A percentile compares a stretch with the other conserved stretches of the same genome.
These are phyloP conservation scores for Cystobasidium slooffiae DNA, from an alignment of 1,284 basidiomycete genomes.

Conservation along the genomic window DNA sequence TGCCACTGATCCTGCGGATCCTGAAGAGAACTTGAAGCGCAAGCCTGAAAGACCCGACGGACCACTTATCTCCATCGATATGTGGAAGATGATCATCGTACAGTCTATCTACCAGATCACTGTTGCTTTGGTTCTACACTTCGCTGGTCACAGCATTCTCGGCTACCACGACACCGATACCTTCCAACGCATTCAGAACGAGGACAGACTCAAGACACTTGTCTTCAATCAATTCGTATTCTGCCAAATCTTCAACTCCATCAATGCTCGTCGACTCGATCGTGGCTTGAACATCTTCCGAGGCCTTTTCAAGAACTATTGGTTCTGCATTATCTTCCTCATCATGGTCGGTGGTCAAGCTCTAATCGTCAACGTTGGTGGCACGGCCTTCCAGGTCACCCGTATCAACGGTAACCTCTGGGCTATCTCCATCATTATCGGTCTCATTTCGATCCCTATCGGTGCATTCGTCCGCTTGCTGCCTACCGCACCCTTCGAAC, in stretches of 20 bases:
- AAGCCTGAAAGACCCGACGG: conserved; percentile 87
- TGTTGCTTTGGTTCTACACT: conserved; percentile 87
- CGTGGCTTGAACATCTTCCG: conserved; percentile 86
- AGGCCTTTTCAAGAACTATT: conserved; percentile 77
- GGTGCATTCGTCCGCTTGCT: conserved; percentile 80
- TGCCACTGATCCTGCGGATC: conserved; percentile 91
- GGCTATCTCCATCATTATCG: conserved; percentile 88
- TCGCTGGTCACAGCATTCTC: conserved; percentile 75
- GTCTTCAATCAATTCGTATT: conserved; percentile 98
- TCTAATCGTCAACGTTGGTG: conserved; percentile 88
- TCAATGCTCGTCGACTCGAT: conserved; percentile 88
- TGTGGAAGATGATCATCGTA: conserved; percentile 75
- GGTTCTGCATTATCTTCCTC: conserved; percentile 83
- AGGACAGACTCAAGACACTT: conserved; percentile 73
- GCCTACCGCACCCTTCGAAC: conserved; percentile 80
- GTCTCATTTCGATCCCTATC: conserved; percentile 82
- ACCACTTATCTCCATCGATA: conserved; percentile 82
- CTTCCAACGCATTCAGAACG: conserved; percentile 59
- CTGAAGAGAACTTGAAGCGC: conserved; percentile 73
- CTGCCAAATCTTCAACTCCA: conserved; percentile 89
- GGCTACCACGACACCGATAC: conserved; percentile 61
- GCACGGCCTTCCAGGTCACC: conserved; percentile 88
- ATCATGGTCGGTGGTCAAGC: conserved; percentile 87
- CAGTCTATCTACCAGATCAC: conserved; percentile 88
- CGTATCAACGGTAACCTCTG: conserved; percentile 80